Conservation (phyloP, 2,329 filamentous ascomycete genomes). For the Phialophora chinensis region DNA sequence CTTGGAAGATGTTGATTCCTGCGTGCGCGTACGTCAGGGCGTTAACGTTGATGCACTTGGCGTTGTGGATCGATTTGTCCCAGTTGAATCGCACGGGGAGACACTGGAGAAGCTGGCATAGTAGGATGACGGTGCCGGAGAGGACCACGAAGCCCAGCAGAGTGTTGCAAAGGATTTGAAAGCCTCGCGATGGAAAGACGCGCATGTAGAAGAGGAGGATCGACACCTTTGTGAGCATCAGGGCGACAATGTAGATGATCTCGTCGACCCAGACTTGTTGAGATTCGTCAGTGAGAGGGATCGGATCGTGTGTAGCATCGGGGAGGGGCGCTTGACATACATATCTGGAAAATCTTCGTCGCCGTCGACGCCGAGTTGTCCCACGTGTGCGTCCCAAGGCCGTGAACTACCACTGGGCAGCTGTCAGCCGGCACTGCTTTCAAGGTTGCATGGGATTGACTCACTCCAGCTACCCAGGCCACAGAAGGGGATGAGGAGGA, state of each 20-base stretch:
- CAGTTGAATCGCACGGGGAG: constrained; percentile 53
- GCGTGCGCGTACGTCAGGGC: constrained; percentile 60
- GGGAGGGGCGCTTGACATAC: neutral
- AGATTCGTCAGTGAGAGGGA: neutral
- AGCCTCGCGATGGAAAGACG: constrained; percentile 55
- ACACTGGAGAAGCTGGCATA: constrained; percentile 49
- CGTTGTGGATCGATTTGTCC: constrained; percentile 54
- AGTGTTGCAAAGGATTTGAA: constrained; percentile 45
- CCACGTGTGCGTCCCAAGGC: constrained; percentile 1
- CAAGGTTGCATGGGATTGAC: neutral
- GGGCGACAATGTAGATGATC: constrained; percentile 55
- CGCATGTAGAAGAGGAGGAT: constrained; percentile 63
- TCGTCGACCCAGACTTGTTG: constrained; percentile 40
- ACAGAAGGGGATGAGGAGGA: neutral
- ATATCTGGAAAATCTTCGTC: constrained; percentile 5
- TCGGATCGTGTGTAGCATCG: neutral
- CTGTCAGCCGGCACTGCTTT: neutral
- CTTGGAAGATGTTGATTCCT: constrained; percentile 58
- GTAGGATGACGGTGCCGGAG: constrained; percentile 47
- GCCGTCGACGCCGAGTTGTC: neutral
- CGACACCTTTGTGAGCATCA: constrained; percentile 58
- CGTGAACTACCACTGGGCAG: neutral
- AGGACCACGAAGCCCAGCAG: constrained; percentile 53
- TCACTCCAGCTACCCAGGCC: neutral
- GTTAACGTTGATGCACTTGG: constrained; percentile 59